Evolutionary conservation across 257 asterid species (phyloP).

Genomic region (Nicotiana paniculata): DNA sequence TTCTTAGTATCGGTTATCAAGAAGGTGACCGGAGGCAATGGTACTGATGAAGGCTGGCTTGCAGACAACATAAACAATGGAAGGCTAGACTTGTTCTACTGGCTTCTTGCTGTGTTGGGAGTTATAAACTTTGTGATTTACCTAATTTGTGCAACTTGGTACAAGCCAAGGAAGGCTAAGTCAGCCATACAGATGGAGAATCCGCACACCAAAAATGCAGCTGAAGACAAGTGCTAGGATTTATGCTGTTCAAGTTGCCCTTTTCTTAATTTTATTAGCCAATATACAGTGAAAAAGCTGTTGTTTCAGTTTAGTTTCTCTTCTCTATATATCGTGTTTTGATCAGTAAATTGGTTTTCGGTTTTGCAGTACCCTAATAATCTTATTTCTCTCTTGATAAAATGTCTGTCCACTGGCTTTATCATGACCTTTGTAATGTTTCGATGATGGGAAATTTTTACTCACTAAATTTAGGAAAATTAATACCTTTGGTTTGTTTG

Average conservation of each 20-base stretch:
- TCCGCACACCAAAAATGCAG: slow-evolving; percentile 12
- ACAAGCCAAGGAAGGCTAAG: slow-evolving; percentile 34
- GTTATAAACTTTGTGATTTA: slow-evolving; percentile 50
- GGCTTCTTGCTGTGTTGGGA: slow-evolving; percentile 57
- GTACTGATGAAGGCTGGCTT: slow-evolving; percentile 48
- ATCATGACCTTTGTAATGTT: too few species aligned
- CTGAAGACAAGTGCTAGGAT: slow-evolving; percentile 37
- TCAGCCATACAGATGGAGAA: slow-evolving; percentile 19
- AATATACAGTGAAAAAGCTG: too few species aligned
- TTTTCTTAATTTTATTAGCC: too few species aligned
- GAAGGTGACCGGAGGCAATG: slow-evolving; percentile 39
- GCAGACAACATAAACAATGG: slow-evolving; percentile 76
- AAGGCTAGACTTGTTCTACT: slow-evolving; percentile 68
- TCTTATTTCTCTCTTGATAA: too few species aligned
- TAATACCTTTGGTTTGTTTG: too few species aligned
- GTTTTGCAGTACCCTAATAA: too few species aligned
- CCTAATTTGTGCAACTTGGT: slow-evolving; percentile 54
- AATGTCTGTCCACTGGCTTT: too few species aligned
- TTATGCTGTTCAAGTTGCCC: neutral
- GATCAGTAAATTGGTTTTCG: too few species aligned
- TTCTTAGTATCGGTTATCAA: slow-evolving; percentile 57
- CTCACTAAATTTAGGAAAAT: too few species aligned
- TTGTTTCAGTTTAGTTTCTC: too few species aligned
- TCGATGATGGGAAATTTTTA: too few species aligned
- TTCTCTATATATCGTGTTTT: too few species aligned